These are phyloP conservation scores for Lipomyces spencermartinsiae DNA, from an alignment of 805 yeast genomes.

Conservation along the genomic window DNA sequence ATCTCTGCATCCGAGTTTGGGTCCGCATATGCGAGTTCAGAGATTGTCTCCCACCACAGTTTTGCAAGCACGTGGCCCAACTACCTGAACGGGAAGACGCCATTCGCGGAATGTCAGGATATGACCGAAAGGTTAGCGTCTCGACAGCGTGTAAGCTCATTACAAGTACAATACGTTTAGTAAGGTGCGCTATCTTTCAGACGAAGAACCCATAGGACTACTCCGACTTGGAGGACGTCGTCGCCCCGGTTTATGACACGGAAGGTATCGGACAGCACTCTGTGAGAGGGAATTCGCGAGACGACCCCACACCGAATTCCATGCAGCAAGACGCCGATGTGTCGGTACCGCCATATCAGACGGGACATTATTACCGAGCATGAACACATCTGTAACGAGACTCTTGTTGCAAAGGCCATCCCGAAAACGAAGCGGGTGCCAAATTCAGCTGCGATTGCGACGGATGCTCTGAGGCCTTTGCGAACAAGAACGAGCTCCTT, in stretches of 20 bases:
- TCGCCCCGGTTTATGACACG: no score
- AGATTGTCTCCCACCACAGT: background rate
- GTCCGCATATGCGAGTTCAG: background rate
- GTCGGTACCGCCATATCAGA: background rate
- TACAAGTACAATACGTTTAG: no score
- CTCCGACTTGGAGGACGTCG: no score
- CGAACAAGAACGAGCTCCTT: no score
- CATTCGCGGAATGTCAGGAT: no score
- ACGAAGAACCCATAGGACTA: no score
- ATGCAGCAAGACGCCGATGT: background rate
- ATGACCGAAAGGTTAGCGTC: no score
- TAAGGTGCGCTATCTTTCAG: no score
- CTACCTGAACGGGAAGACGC: background rate
- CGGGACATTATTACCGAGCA: background rate
- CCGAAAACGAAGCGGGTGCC: no score
- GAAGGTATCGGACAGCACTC: background rate
- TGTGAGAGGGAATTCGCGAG: background rate
- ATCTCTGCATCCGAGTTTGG: background rate
- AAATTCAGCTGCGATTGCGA: no score
- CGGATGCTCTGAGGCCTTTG: no score
- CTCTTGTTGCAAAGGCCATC: background rate
- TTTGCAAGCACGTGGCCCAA: background rate
- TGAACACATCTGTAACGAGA: background rate
- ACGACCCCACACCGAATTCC: background rate
- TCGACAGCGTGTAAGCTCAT: no score